These are phyloP conservation scores for Erysimum cheiri DNA, from an alignment of 441 rosid genomes.

Conservation along the genomic window DNA sequence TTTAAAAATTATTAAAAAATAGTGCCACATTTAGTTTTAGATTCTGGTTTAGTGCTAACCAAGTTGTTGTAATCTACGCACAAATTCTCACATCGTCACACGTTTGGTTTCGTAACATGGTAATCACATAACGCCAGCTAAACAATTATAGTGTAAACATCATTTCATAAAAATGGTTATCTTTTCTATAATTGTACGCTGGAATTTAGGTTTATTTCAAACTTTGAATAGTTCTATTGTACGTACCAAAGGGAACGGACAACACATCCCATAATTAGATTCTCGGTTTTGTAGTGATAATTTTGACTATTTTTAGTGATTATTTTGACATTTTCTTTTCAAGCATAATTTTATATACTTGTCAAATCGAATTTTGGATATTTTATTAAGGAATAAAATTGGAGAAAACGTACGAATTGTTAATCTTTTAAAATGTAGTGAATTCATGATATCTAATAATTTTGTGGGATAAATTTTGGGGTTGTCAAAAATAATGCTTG, in stretches of 20 bases:
- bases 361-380: not conserved
- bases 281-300: not conserved
- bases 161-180: not conserved
- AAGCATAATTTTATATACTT: not conserved
- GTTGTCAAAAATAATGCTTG: constrained; percentile 4
- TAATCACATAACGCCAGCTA: too few species aligned
- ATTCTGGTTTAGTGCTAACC: not conserved
- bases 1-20: not conserved
- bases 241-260: not conserved
- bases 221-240: not conserved
- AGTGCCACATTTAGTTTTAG: not conserved
- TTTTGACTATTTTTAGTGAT: not conserved
- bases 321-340: not conserved
- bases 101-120: not conserved
- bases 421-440: too few species aligned
- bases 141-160: not conserved
- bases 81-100: not conserved
- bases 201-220: not conserved
- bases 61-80: not conserved
- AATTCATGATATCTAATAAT: too few species aligned
- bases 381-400: too few species aligned
- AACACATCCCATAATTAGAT: not conserved
- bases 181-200: not conserved
- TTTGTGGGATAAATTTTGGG: too few species aligned
- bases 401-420: too few species aligned